Percentiles rank a stretch among this genome's conserved stretches.
phyloP scores from a whole-genome alignment of 768 basidiomycete species.

The Punctularia strigosozonata region DNA sequence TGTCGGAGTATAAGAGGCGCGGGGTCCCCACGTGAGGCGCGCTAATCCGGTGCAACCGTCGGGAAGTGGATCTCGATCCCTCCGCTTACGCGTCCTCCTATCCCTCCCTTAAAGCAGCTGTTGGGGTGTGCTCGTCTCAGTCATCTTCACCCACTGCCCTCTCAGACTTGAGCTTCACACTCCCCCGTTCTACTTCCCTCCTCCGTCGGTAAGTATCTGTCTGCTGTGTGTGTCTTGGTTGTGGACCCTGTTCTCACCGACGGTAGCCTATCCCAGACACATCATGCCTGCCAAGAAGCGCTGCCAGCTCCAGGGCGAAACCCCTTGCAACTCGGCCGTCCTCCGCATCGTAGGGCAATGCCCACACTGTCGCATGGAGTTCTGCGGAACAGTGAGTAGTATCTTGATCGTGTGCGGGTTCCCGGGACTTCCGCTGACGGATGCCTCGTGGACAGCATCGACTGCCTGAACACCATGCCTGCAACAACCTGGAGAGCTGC shows the following conservation, averaged over 20 bases:
- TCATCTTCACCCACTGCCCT: no score
- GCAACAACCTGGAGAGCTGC: constrained; percentile 75
- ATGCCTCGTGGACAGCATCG: constrained; percentile 46
- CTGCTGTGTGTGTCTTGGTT: no score
- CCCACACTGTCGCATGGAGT: constrained; percentile 65
- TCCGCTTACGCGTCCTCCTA: no score
- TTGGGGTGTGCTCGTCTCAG: no score
- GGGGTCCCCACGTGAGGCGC: no score
- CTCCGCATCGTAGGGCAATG: constrained; percentile 81
- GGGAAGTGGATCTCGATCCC: no score
- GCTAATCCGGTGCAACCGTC: no score
- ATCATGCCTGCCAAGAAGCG: constrained; percentile 80
- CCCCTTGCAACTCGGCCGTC: constrained; percentile 66
- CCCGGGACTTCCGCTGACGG: constrained; percentile 11
- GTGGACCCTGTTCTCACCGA: not conserved
- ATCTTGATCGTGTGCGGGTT: not conserved
- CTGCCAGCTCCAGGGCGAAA: constrained; percentile 53
- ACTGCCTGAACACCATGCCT: constrained; percentile 80
- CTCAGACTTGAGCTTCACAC: no score
- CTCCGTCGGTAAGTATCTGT: no score
- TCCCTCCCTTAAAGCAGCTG: no score
- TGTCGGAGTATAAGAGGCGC: no score
- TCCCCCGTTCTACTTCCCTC: no score
- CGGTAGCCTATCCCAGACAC: not conserved
- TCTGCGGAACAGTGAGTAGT: constrained; percentile 61